Evolutionary conservation across 345 rosid genomes (phyloP).

Genomic region (Viola odorata): DNA sequence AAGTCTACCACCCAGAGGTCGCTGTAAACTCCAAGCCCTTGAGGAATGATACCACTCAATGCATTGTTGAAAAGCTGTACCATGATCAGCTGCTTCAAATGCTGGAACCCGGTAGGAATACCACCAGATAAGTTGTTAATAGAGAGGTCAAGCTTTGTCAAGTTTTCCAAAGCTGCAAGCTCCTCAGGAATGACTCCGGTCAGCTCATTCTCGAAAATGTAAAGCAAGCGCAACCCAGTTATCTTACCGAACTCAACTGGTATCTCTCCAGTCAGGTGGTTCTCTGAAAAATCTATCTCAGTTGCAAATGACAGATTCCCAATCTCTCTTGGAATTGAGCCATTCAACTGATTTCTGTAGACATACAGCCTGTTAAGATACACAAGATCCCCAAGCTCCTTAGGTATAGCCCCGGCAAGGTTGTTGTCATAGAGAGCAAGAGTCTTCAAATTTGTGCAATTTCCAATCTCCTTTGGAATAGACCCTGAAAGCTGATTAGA

Average conservation of each 20-base stretch:
- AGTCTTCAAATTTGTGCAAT: constrained; percentile 46
- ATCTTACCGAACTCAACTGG: constrained; percentile 61
- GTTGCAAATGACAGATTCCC: constrained; percentile 62
- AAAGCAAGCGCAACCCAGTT: constrained; percentile 54
- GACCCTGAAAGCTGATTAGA: not conserved
- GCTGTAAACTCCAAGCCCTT: constrained; percentile 56
- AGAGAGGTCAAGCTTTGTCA: constrained; percentile 78
- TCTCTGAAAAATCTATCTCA: constrained; percentile 87
- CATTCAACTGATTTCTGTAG: constrained; percentile 63
- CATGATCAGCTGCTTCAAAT: constrained; percentile 44
- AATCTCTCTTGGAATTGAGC: constrained; percentile 69
- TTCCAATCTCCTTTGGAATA: constrained; percentile 42
- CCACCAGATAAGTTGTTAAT: constrained; percentile 60
- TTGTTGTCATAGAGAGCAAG: constrained; percentile 80
- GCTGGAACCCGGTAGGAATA: constrained; percentile 72
- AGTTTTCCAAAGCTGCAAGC: constrained; percentile 58
- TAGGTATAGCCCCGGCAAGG: constrained; percentile 58
- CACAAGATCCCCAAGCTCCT: constrained; percentile 51
- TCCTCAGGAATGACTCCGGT: constrained; percentile 64
- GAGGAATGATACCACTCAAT: constrained; percentile 64
- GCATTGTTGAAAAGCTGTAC: constrained; percentile 78
- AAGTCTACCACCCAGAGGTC: constrained; percentile 80
- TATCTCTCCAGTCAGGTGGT: constrained; percentile 58
- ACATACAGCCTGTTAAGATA: constrained; percentile 48
- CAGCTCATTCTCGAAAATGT: constrained; percentile 75